Conservation (phyloP, 2,329 filamentous ascomycete species). For the Fusarium camptoceras region DNA sequence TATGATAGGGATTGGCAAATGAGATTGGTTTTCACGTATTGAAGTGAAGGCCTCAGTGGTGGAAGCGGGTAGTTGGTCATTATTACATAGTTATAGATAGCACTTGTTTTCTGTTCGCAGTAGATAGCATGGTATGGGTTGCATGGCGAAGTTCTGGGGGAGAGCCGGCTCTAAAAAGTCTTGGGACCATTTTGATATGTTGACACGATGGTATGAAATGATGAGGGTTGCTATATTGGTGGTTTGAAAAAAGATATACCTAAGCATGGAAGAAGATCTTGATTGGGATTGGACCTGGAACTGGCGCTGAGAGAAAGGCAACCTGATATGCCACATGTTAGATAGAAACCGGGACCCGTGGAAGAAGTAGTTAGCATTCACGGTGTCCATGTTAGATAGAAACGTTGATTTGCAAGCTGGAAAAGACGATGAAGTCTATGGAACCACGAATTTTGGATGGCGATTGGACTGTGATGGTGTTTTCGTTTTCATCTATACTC, state of each 20-base stretch:
- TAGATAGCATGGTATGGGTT: slow-evolving; percentile 44
- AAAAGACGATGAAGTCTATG: not conserved
- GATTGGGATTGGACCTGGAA: slow-evolving; percentile 18
- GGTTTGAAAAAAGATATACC: slow-evolving; percentile 37
- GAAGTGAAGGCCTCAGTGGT: slow-evolving; percentile 21
- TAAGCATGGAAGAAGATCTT: slow-evolving; percentile 6
- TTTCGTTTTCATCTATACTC: not conserved
- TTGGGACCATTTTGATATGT: slow-evolving; percentile 35
- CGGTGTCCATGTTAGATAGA: slow-evolving; percentile 37
- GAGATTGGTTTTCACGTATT: not conserved
- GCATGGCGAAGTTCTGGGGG: slow-evolving; percentile 40
- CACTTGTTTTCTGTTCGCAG: slow-evolving; percentile 45
- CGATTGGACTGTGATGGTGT: not conserved
- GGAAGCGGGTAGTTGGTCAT: slow-evolving; percentile 23
- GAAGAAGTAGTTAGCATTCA: slow-evolving; percentile 31
- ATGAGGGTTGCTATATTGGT: slow-evolving; percentile 26
- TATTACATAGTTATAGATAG: slow-evolving; percentile 50
- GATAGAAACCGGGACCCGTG: slow-evolving; percentile 25
- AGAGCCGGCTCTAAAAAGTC: slow-evolving; percentile 27
- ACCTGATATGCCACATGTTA: slow-evolving; percentile 27
- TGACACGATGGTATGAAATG: slow-evolving; percentile 39
- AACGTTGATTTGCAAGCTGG: slow-evolving; percentile 23
- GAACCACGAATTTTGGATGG: not conserved
- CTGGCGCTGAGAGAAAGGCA: slow-evolving; percentile 23
- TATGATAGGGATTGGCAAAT: slow-evolving; percentile 46